Evolutionary conservation across 1,139 yeast genomes (phyloP), one percentile per base, ranked within the genome.

Genomic region (Zhuliangozyma parablackwelliae): DNA sequence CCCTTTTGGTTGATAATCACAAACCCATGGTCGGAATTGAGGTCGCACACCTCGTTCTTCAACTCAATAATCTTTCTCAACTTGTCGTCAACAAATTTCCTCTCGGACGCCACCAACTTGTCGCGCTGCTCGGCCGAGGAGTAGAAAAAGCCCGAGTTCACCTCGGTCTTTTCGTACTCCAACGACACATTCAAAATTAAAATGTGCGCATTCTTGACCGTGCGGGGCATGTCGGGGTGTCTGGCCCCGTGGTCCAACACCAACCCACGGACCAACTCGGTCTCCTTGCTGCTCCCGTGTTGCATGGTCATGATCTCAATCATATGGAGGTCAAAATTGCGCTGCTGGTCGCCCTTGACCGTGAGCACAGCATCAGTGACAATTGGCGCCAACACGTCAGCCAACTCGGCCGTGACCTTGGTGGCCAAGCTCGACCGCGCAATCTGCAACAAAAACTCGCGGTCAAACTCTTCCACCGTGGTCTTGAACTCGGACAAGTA

Each of bases 221-320:
- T 67, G 51, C 81, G 85, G 41, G 98, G 98, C 99, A 94, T 94
- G 61, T 92, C 98, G 30, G 99, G 99, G 68, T 94, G 98, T 59
- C 99, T 80, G 11, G 97, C 97, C 45, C 99, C 99, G 59, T 94
- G 99, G 59, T 94, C 99, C 49, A 94, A 74, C 29, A 92, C 97
- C 49, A 94, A 75, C 31, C 99, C 99, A 51, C 77, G 81, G 47
- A 94, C 72, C 46, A 94, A 78, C 51, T 77, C 76, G 16, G 98
- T 90, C 42, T 90, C 95, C 45, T 80, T 77, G 32, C 94, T 87
- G 32, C 83, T 75, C 47, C 90, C 85, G 54, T 86, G 94, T 74
- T 92, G 97, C 97, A 94, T 94, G 49, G 95, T 83, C 92, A 92
- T 92, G 54, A 92, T 85, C 66, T 94, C 99, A 51, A 94, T 82